Base-by-base conservation (phyloP, 1,139 yeast genomes). In the Tardiomyces depauwii region DNA sequence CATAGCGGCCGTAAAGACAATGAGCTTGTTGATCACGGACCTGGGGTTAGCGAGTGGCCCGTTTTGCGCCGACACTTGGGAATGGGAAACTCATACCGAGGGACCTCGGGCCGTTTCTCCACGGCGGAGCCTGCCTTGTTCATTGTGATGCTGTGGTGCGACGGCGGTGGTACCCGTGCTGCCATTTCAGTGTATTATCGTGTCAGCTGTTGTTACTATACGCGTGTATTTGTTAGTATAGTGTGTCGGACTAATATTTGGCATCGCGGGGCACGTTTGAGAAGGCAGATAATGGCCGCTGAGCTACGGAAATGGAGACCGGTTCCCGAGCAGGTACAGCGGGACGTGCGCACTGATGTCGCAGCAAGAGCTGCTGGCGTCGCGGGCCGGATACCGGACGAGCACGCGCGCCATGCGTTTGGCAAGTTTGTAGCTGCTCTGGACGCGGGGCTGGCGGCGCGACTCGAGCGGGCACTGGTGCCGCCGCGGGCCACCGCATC, bases 1-100 rank as follows among this genome's bases (percentile, higher is more conserved):
- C 96, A 91, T 89, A 45, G 94, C 87, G 2, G 75, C 86, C 12
- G 97, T 87, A 74, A 87, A 89, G 57, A 85, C 74, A 64, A 86
- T 75, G 54, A 91, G 77, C 65, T 89, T 89, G 54, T 73, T 74
- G 45, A 82, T 66, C 45, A 82, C 88, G 36, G 77, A 62, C 54
- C 87, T 79, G 54, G 16, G 4, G 36, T 30, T 10, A 30, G 36
- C 16, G 16, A 30, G 3, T 13, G 4, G n/a, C 36, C 10, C 10
- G 36, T 30, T 4, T 3, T 30, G 11, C 5, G 10, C 10, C 16
- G 10, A 12, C 36, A 30, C 4, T 30, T 30, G 16, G 5, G 5
- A 30, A 30, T 3, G 36, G 10, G 52, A 46, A 2, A 55, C 58
- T 30, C n/a, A n/a, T 47, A 43, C 36, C 39, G 44, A 3, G 58